Base-by-base conservation (phyloP, 768 basidiomycete genomes). In the Tylopilus sp. region DNA sequence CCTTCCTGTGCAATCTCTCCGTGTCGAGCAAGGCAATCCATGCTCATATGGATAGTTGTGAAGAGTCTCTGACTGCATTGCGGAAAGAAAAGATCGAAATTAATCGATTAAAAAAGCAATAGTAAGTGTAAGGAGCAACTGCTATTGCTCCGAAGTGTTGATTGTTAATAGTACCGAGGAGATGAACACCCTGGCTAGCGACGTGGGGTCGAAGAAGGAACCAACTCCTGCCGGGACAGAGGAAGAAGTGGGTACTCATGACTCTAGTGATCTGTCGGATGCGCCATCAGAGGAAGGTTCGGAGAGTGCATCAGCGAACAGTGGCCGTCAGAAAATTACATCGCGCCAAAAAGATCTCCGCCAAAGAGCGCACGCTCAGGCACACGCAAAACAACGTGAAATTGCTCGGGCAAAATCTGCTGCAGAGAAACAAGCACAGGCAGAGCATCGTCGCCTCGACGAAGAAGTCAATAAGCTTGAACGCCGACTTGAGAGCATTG, bases 51-150 rank as follows among this genome's bases (percentile, higher is more conserved):
- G 97, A 99, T 61, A 79, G 82, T 40, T 91, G 90, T 61, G 93
- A 95, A 63, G 81, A 88, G 59, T 85, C 88, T 57, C 69, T 99
- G 55, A 98, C 97, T 9, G 91, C 94, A 23, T 75, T 97, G 30
- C 74, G 97, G 56, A 99, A 98, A 71, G 91, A 95, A 69, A 90
- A 95, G 69, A 93, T 95, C 28, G 97, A 98, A 56, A 83, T 94
- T 54, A 97, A 97, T 71, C 80, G 95, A 52, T 75, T 86, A 61
- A 88, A 88, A 72, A 95, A 91, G 69, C 84, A 87, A 65, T 79
- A 85, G 95, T 95, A 68, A 73, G 93, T 80, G 9, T 18, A 47
- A 48, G 39, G 17, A 23, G 43, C 18, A 42, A 44, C 53, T 18
- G 42, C 40, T 52, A 23, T 40, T 36, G 49, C 41, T 41, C 62